A percentile compares a stretch with the other conserved stretches of the same genome.
phyloP scores from a whole-genome alignment of 2,329 filamentous ascomycete genomes.

The Cytospora paraplurivora region DNA sequence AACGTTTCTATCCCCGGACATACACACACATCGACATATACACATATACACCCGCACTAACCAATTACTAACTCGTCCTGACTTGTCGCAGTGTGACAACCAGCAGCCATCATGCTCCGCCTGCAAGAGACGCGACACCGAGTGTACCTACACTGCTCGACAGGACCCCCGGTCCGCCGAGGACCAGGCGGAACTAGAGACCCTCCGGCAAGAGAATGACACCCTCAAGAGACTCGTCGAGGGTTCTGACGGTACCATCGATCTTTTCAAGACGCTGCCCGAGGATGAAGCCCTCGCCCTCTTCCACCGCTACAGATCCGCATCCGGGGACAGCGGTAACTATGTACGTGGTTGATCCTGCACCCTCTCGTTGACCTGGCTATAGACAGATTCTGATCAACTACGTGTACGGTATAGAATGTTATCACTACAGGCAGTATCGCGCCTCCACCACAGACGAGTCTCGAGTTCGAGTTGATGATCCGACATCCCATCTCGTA shows the following conservation, averaged over 20 bases:
- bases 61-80: background rate
- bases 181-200: slow-evolving; percentile 8
- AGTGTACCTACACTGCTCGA: slow-evolving; percentile 17
- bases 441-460: slow-evolving; percentile 6
- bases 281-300: slow-evolving; percentile 20
- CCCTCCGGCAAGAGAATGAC: slow-evolving; percentile 13
- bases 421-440: slow-evolving; percentile 11
- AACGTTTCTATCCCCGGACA: too few relatives aligned
- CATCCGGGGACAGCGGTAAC: background rate
- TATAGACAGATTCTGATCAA: background rate
- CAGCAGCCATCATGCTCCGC: slow-evolving; percentile 19
- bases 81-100: slow-evolving; percentile 20
- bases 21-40: too few relatives aligned
- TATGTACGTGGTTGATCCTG: background rate
- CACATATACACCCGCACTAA: background rate
- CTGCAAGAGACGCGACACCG: slow-evolving; percentile 19
- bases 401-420: background rate
- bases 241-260: background rate
- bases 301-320: slow-evolving; percentile 6
- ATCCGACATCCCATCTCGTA: slow-evolving; percentile 26
- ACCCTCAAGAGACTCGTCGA: background rate
- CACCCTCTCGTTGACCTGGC: background rate
- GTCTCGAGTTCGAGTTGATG: slow-evolving; percentile 29
- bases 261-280: slow-evolving; percentile 2
- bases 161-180: background rate